Conservation (phyloP, 192 early-diverging fungal species). For the Piromyces sp. region DNA sequence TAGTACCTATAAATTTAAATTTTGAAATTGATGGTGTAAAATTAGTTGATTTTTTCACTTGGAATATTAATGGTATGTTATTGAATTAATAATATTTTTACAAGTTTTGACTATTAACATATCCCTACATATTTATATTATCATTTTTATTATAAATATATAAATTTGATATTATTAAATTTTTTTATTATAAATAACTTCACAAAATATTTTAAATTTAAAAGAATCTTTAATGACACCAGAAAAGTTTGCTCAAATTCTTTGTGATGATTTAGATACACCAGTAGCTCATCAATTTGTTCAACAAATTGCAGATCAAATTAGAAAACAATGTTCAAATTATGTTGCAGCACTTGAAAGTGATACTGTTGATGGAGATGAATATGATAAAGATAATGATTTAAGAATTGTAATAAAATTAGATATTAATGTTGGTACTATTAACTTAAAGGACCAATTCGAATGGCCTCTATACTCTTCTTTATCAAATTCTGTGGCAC, state of each 20-base stretch:
- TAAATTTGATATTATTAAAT: no score
- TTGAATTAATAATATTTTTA: no score
- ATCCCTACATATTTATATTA: no score
- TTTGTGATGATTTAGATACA: conserved; percentile 56
- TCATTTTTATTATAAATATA: no score
- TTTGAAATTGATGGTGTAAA: conserved; percentile 31
- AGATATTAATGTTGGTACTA: conserved; percentile 65
- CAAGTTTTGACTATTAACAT: no score
- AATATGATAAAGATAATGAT: background rate
- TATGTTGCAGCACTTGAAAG: conserved; percentile 15
- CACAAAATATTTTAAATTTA: no score
- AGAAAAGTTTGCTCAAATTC: conserved; percentile 66
- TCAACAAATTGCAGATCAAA: background rate
- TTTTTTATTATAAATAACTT: no score
- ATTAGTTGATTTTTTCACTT: conserved; percentile 27
- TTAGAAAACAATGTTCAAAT: background rate
- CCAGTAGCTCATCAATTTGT: conserved; percentile 9
- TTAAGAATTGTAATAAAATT: conserved; percentile 25
- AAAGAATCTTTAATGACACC: conserved; percentile 59
- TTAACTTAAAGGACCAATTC: conserved; percentile 68
- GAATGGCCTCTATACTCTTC: conserved; percentile 75
- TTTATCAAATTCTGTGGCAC: conserved; percentile 17
- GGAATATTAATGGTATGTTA: conserved; percentile 28
- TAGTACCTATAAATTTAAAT: conserved; percentile 29
- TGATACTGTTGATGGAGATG: conserved; percentile 5